phyloP scores from a whole-genome alignment of 2,329 filamentous ascomycete genomes.

The Mycosphaerelloides madeirae region DNA sequence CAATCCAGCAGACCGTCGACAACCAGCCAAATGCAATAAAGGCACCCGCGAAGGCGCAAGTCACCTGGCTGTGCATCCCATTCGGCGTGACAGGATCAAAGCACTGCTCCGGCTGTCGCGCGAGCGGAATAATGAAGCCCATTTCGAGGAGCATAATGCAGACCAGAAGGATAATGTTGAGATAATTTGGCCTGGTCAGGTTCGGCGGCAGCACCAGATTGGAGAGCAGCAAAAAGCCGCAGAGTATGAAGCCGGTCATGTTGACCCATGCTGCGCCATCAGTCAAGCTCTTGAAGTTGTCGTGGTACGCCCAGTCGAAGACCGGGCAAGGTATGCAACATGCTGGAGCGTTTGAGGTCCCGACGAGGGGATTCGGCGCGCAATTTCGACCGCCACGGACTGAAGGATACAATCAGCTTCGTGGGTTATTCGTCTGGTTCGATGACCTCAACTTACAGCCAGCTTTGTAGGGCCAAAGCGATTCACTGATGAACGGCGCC shows the following conservation, averaged over 20 bases:
- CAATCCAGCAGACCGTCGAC: conserved; percentile 74
- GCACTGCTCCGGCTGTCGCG: conserved; percentile 68
- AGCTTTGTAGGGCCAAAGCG: conserved; percentile 19
- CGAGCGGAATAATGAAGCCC: conserved; percentile 78
- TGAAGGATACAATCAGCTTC: conserved; percentile 3
- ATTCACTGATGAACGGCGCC: conserved; percentile 24
- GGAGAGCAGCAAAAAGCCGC: conserved; percentile 68
- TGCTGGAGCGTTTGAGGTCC: conserved; percentile 15
- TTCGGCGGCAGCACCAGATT: conserved; percentile 72
- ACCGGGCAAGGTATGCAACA: conserved; percentile 86
- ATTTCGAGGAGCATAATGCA: conserved; percentile 71
- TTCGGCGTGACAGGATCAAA: conserved; percentile 80
- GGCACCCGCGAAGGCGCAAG: conserved; percentile 75
- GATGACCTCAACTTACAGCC: conserved; percentile 19
- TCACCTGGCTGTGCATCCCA: conserved; percentile 67
- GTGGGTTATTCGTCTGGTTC: neutral
- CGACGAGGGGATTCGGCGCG: conserved; percentile 22
- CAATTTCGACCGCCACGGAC: conserved; percentile 23
- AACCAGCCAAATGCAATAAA: conserved; percentile 75
- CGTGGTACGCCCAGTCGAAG: conserved; percentile 64
- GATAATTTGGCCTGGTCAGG: conserved; percentile 77
- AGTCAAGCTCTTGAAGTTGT: conserved; percentile 52
- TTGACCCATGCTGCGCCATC: conserved; percentile 74
- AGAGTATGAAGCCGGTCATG: conserved; percentile 64
- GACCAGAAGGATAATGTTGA: conserved; percentile 72